A percentile compares a stretch with the other conserved stretches of the same genome.
Evolutionary conservation across 2,329 filamentous ascomycete genomes (phyloP).

Genomic region (Alternaria brassicae): DNA sequence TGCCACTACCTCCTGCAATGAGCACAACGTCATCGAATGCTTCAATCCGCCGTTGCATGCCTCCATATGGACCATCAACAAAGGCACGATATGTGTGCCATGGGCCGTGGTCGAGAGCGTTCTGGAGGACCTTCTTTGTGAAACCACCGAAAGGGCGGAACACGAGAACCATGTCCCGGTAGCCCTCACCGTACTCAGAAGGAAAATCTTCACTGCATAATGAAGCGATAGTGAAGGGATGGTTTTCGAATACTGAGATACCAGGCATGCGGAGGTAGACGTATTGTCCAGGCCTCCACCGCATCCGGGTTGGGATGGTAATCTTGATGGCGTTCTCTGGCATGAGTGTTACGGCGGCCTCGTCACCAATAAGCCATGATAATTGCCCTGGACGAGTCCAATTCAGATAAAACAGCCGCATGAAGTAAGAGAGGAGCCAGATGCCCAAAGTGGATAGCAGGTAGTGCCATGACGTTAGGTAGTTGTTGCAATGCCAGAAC

Average conservation of each 20-base stretch:
- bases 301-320: conserved; percentile 90
- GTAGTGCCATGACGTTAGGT: conserved; percentile 87
- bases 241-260: conserved; percentile 88
- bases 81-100: conserved; percentile 93
- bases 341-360: conserved; percentile 87
- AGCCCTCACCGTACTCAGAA: conserved; percentile 86
- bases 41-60: conserved; percentile 87
- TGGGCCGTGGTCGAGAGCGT: conserved; percentile 82
- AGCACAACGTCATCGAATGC: conserved; percentile 94
- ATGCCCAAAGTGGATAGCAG: conserved; percentile 82
- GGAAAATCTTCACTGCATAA: conserved; percentile 93
- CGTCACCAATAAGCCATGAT: conserved; percentile 87
- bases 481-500: conserved; percentile 97
- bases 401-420: conserved; percentile 84
- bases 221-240: conserved; percentile 94
- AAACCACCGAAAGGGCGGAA: conserved; percentile 93
- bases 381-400: conserved; percentile 82
- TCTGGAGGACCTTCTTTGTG: conserved; percentile 82
- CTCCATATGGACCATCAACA: conserved; percentile 92
- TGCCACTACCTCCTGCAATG: conserved; percentile 91
- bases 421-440: conserved; percentile 75
- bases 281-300: conserved; percentile 92
- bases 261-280: conserved; percentile 94
- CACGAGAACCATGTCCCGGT: conserved; percentile 86
- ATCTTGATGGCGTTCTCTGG: conserved; percentile 95